phyloP scores from a whole-genome alignment of 2,329 filamentous ascomycete genomes.

The Aspergillus neotritici region DNA sequence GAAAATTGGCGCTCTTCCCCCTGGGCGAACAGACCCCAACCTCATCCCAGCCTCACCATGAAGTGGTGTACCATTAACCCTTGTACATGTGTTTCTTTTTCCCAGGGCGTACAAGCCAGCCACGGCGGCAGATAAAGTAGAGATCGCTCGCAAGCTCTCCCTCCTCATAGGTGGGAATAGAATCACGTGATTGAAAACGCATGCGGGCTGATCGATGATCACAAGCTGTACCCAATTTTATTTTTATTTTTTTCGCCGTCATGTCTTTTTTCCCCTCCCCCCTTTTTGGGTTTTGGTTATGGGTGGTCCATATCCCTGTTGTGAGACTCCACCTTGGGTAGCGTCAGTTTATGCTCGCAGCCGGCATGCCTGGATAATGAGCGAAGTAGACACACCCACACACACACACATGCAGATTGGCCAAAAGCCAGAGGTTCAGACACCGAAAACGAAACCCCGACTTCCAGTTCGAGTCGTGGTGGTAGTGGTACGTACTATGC shows the following conservation, averaged over 20 bases:
- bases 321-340: no score
- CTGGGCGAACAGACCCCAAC: conserved; percentile 7
- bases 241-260: not conserved
- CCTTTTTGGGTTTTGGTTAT: not conserved
- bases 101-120: conserved; percentile 7
- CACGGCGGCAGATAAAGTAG: conserved; percentile 15
- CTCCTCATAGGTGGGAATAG: conserved; percentile 11
- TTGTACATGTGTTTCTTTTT: conserved; percentile 6
- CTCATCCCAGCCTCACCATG: conserved; percentile 7
- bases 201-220: conserved; percentile 24
- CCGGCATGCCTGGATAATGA: no score
- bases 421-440: no score
- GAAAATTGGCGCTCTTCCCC: not conserved
- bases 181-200: conserved; percentile 17
- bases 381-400: no score
- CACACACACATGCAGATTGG: no score
- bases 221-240: conserved; percentile 10
- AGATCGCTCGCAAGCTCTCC: conserved; percentile 5
- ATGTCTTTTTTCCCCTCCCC: not conserved
- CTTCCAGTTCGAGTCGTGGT: no score
- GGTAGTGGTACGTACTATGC: no score
- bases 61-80: conserved; percentile 10
- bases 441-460: no score
- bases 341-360: no score
- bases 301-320: not conserved